Evolutionary conservation across 2,329 filamentous ascomycete genomes (phyloP).

Genomic region (Aaosphaeria arxii): DNA sequence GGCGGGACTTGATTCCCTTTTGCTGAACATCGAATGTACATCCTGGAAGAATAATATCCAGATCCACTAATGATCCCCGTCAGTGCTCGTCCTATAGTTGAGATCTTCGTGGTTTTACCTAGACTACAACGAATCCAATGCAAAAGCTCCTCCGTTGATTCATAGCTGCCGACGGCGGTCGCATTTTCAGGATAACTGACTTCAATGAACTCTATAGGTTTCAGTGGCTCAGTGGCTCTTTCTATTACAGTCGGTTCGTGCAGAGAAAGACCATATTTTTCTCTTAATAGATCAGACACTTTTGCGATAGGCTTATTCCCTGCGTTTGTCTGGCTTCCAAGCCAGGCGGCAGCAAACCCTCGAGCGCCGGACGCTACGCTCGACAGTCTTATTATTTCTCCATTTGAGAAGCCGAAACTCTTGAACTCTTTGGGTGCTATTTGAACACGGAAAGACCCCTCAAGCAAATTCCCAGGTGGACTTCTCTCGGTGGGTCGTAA

Average conservation of each 20-base stretch:
- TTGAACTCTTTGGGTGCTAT: conserved; percentile 56
- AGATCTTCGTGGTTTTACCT: conserved; percentile 14
- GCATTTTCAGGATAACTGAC: conserved; percentile 17
- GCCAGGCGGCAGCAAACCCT: conserved; percentile 63
- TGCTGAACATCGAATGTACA: conserved; percentile 63
- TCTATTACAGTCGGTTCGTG: conserved; percentile 54
- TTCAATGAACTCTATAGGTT: conserved; percentile 26
- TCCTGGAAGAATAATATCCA: conserved; percentile 68
- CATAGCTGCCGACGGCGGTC: conserved; percentile 16
- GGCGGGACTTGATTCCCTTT: conserved; percentile 48
- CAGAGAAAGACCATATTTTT: conserved; percentile 68
- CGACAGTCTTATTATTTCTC: conserved; percentile 55
- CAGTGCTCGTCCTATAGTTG: not conserved
- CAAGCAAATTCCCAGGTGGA: conserved; percentile 46
- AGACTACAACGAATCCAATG: conserved; percentile 29
- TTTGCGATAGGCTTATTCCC: conserved; percentile 45
- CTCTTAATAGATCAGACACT: conserved; percentile 71
- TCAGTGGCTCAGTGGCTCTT: conserved; percentile 42
- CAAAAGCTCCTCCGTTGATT: conserved; percentile 24
- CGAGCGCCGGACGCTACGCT: conserved; percentile 40
- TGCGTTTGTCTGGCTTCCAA: conserved; percentile 46
- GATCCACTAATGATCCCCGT: conserved; percentile 46
- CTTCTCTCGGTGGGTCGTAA: conserved; percentile 53
- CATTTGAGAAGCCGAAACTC: conserved; percentile 53
- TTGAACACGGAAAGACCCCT: conserved; percentile 59